Percentiles rank a stretch among this genome's conserved stretches.
Evolutionary conservation across 1,284 basidiomycete genomes (phyloP).

Genomic region (Ustilago nuda): DNA sequence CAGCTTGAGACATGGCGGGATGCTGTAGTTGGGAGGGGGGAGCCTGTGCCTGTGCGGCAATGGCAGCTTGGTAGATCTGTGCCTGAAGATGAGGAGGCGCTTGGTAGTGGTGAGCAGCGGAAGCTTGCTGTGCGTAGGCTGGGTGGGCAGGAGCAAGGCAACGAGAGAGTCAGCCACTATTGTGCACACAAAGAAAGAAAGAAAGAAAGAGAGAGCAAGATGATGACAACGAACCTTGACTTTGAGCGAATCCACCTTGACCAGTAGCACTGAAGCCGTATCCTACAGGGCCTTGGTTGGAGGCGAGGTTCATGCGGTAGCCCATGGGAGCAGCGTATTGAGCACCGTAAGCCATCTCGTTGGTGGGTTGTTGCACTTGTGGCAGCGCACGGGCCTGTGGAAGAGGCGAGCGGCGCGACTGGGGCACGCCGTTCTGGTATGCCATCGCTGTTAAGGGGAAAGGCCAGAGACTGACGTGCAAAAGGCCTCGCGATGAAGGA

Average conservation of each 20-base stretch:
- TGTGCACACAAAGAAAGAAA: background rate
- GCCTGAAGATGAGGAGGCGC: slow-evolving; percentile 54
- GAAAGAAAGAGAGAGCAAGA: background rate
- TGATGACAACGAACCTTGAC: slow-evolving; percentile 55
- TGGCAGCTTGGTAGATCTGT: slow-evolving; percentile 63
- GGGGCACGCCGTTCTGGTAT: slow-evolving; percentile 45
- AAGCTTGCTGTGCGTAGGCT: slow-evolving; percentile 60
- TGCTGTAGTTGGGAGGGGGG: slow-evolving; percentile 65
- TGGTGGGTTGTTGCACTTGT: slow-evolving; percentile 59
- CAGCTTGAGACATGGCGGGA: slow-evolving; percentile 61
- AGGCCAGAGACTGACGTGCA: too few relatives aligned
- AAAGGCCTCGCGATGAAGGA: background rate
- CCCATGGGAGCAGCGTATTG: slow-evolving; percentile 60
- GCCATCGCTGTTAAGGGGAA: slow-evolving; percentile 23
- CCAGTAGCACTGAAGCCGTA: slow-evolving; percentile 58
- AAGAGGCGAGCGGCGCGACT: slow-evolving; percentile 40
- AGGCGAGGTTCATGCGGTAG: slow-evolving; percentile 47
- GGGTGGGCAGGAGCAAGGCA: background rate
- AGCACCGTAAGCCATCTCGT: slow-evolving; percentile 60
- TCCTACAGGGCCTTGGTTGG: slow-evolving; percentile 36
- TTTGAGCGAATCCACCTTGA: slow-evolving; percentile 64
- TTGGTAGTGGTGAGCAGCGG: slow-evolving; percentile 42
- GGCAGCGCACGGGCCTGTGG: slow-evolving; percentile 44
- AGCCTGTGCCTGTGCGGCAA: slow-evolving; percentile 60
- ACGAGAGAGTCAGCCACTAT: too few relatives aligned